A percentile compares a stretch with the other conserved stretches of the same genome.
phyloP scores from a whole-genome alignment of 1,139 yeast genomes.

The Candida mesenterica region DNA sequence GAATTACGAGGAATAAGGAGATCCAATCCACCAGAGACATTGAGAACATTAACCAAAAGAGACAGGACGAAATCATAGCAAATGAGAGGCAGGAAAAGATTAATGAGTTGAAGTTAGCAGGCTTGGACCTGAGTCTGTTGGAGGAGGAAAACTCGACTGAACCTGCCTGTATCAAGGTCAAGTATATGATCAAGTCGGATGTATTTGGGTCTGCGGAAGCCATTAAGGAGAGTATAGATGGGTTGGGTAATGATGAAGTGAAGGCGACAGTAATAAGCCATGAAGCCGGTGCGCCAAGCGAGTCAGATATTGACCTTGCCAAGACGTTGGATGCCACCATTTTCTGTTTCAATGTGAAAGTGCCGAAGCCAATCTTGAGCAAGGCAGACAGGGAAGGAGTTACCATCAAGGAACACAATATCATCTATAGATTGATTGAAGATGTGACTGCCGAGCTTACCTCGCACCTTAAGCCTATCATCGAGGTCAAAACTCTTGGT shows the following conservation, averaged over 20 bases:
- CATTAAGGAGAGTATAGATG: constrained; percentile 68
- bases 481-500: constrained; percentile 65
- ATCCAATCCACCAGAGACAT: constrained; percentile 65
- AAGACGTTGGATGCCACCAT: constrained; percentile 70
- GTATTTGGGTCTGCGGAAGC: constrained; percentile 74
- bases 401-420: constrained; percentile 64
- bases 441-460: constrained; percentile 71
- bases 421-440: constrained; percentile 85
- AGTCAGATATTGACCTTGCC: constrained; percentile 80
- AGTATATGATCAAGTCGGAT: constrained; percentile 82
- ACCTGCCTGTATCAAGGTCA: constrained; percentile 35
- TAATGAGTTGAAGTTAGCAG: constrained; percentile 56
- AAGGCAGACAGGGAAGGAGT: constrained; percentile 63
- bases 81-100: constrained; percentile 51
- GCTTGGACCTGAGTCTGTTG: constrained; percentile 47
- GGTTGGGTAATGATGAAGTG: constrained; percentile 85
- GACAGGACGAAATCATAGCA: constrained; percentile 46
- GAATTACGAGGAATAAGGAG: constrained; percentile 55
- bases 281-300: constrained; percentile 86
- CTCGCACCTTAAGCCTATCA: constrained; percentile 60
- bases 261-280: constrained; percentile 62
- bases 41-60: constrained; percentile 63
- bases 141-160: constrained; percentile 26
- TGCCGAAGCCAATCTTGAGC: constrained; percentile 61
- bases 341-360: constrained; percentile 72